Conservation (phyloP, 208 protist genomes). For the Acanthamoeba triangularis region DNA sequence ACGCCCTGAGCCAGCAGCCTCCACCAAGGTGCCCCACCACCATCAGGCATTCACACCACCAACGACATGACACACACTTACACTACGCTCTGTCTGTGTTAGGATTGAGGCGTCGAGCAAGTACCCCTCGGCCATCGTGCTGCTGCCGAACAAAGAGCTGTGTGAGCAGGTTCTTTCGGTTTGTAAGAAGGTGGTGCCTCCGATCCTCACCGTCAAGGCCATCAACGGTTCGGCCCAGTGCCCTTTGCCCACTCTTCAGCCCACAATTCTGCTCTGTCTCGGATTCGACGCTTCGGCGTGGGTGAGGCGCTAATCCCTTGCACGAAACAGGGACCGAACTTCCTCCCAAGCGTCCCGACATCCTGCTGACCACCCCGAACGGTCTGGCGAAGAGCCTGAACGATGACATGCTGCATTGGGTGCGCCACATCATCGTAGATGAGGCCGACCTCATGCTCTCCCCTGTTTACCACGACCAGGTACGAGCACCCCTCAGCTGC, state of each 20-base stretch:
- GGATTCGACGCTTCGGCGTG: too few species aligned
- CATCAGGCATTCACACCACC: too few species aligned
- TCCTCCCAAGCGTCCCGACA: neutral
- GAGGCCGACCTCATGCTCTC: conserved; percentile 64
- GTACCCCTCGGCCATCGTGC: conserved; percentile 7
- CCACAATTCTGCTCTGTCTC: too few species aligned
- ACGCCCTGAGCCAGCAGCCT: conserved; percentile 75
- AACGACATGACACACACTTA: too few species aligned
- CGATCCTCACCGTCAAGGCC: neutral
- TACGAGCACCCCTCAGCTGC: neutral
- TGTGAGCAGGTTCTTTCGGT: conserved; percentile 3
- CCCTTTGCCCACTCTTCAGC: too few species aligned
- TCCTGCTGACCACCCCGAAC: neutral
- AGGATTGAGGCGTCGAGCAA: neutral
- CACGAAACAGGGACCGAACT: neutral
- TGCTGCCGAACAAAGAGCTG: conserved; percentile 65
- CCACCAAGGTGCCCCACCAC: neutral
- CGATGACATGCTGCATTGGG: conserved; percentile 17
- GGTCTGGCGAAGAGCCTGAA: neutral
- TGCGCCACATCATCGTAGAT: conserved; percentile 35
- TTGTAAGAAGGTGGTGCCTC: neutral
- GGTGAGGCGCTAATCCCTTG: too few species aligned
- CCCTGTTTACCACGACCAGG: conserved; percentile 24
- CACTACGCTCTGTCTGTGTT: neutral
- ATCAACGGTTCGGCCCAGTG: neutral